These are phyloP conservation scores for Paratinospora sagittata DNA, from an alignment of 164 flowering plant genomes.

Conservation along the genomic window DNA sequence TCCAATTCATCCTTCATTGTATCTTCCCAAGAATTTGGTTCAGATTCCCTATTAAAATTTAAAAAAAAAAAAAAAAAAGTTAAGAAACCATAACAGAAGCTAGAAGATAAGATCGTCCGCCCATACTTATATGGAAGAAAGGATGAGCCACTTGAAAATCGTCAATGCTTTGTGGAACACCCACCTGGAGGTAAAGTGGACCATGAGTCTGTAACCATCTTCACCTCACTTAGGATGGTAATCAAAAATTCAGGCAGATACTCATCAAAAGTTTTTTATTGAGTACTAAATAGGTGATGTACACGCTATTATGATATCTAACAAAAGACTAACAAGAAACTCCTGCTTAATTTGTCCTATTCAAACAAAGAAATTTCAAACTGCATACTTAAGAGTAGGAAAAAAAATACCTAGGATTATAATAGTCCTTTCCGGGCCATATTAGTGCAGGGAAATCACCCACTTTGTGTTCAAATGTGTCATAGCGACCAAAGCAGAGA, in stretches of 20 bases:
- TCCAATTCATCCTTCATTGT: constrained; percentile 90
- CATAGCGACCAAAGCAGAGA: constrained; percentile 98
- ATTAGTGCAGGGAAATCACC: constrained; percentile 66
- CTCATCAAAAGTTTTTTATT: not conserved
- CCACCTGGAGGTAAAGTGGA: not conserved
- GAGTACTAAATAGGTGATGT: not conserved
- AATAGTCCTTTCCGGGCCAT: constrained; percentile 99
- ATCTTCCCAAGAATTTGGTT: constrained; percentile 98
- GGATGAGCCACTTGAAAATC: not conserved
- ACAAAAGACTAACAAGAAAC: not conserved
- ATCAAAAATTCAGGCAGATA: not conserved
- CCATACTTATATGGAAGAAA: not conserved
- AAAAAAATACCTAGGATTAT: constrained; percentile 71
- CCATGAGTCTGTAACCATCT: not conserved
- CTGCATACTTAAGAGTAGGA: not conserved
- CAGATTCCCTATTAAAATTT: constrained; percentile 77
- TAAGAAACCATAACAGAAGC: too few relatives aligned
- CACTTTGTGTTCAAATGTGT: constrained; percentile 71
- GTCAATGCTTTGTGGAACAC: not conserved
- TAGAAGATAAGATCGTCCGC: not conserved
- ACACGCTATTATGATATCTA: not conserved
- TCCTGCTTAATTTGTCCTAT: not conserved
- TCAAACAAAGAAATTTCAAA: not conserved
- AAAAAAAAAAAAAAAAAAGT: not conserved
- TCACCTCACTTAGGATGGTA: not conserved